These are phyloP conservation scores for Fraxinus paxiana DNA, from an alignment of 305 asterid species.

Conservation along the genomic window DNA sequence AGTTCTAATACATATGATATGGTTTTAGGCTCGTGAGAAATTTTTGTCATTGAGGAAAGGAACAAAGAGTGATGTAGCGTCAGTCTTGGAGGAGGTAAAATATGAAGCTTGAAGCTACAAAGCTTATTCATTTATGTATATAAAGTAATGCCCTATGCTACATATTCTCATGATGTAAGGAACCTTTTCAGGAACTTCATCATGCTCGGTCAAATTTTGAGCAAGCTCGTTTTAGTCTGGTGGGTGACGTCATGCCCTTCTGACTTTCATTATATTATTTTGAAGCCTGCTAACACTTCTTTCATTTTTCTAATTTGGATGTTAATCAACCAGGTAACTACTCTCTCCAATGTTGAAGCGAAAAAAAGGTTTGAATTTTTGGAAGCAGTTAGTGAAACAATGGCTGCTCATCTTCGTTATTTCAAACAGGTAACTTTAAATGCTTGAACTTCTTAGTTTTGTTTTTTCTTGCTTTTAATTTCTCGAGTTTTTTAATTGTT, in stretches of 20 bases:
- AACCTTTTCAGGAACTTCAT: conserved; percentile 77
- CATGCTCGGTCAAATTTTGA: conserved; percentile 88
- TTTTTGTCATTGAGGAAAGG: conserved; percentile 89
- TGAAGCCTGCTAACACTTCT: neutral
- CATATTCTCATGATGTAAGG: conserved; percentile 26
- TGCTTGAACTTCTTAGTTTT: conserved; percentile 4
- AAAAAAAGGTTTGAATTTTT: conserved; percentile 94
- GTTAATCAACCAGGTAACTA: conserved; percentile 59
- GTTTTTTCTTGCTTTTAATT: conserved; percentile 22
- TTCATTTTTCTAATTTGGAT: conserved; percentile 20
- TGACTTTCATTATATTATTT: conserved; percentile 15
- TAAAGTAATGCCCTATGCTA: neutral
- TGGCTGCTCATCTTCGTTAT: conserved; percentile 99
- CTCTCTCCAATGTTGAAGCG: conserved; percentile 90
- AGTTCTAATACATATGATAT: conserved; percentile 23
- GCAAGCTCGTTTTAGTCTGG: conserved; percentile 95
- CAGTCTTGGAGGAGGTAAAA: conserved; percentile 81
- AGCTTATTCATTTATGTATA: neutral
- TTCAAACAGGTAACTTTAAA: conserved; percentile 73
- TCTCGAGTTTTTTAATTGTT: conserved; percentile 18
- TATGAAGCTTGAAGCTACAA: conserved; percentile 8
- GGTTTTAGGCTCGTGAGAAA: conserved; percentile 88
- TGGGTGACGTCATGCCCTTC: conserved; percentile 28
- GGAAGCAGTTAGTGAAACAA: conserved; percentile 97
- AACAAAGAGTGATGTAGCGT: conserved; percentile 79